phyloP scores from a whole-genome alignment of 257 asterid genomes.

The Salvia miltiorrhiza region DNA sequence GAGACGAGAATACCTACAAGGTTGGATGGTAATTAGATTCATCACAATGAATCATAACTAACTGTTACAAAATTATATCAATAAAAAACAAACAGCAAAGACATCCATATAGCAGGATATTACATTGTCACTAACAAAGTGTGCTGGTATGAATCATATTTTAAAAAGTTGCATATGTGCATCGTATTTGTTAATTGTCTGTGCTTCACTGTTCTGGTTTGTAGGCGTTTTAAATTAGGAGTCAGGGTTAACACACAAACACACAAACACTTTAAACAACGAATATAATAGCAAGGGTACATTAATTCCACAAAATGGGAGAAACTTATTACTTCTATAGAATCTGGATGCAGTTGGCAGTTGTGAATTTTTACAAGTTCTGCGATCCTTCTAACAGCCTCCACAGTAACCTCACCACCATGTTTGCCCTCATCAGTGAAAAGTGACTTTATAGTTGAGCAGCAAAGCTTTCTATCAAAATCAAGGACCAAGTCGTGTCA shows the following conservation, averaged over 20 bases:
- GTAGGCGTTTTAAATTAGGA: not conserved
- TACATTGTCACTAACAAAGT: too few relatives aligned
- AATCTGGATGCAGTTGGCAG: slow-evolving; percentile 92
- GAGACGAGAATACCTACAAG: slow-evolving; percentile 61
- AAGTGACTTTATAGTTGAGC: slow-evolving; percentile 65
- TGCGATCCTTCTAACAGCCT: slow-evolving; percentile 83
- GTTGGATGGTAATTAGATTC: not conserved
- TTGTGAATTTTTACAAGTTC: slow-evolving; percentile 70
- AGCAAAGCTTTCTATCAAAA: slow-evolving; percentile 64
- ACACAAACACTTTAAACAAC: not conserved
- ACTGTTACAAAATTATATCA: slow-evolving; percentile 22
- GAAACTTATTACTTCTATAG: slow-evolving; percentile 59
- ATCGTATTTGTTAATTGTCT: too few relatives aligned
- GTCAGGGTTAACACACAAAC: not conserved
- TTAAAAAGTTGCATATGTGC: too few relatives aligned
- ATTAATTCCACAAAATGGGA: not conserved
- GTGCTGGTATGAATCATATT: too few relatives aligned
- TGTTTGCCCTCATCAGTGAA: slow-evolving; percentile 87
- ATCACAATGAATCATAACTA: not conserved
- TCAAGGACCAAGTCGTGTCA: slow-evolving; percentile 10
- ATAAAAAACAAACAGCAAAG: not conserved
- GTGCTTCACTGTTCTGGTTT: not conserved
- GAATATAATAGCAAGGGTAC: not conserved
- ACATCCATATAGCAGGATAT: too few relatives aligned
- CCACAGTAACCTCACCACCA: slow-evolving; percentile 93